phyloP scores from a whole-genome alignment of 202 grass and related monocot genomes.

The Elaeis oleifera region DNA sequence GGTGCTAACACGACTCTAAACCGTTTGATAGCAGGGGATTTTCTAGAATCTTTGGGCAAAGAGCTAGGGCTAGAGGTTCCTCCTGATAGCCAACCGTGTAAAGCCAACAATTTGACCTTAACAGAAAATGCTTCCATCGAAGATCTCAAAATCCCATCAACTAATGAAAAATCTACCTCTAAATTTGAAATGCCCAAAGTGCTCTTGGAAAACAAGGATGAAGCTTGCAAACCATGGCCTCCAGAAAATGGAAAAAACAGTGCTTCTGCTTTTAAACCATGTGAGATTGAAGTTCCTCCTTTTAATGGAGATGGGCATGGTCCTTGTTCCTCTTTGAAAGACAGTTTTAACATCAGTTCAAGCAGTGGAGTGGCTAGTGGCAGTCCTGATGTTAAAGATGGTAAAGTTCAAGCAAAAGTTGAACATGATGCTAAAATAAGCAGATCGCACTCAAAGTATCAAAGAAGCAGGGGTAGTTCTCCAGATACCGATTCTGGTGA shows the following conservation, averaged over 20 bases:
- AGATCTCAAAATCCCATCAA: slow-evolving; percentile 15
- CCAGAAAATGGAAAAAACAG: slow-evolving; percentile 14
- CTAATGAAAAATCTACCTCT: slow-evolving; percentile 13
- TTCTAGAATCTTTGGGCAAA: slow-evolving; percentile 90
- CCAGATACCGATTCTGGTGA: slow-evolving; percentile 44
- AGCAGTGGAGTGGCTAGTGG: too few species aligned
- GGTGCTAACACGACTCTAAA: slow-evolving; percentile 83
- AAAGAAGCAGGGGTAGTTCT: slow-evolving; percentile 16
- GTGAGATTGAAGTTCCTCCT: slow-evolving; percentile 5
- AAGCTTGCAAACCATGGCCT: slow-evolving; percentile 21
- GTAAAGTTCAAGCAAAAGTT: slow-evolving; percentile 13
- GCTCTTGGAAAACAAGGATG: not conserved
- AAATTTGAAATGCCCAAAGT: slow-evolving; percentile 9
- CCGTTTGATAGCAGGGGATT: slow-evolving; percentile 89
- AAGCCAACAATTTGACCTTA: slow-evolving; percentile 19
- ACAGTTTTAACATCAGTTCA: too few species aligned
- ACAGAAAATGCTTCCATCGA: slow-evolving; percentile 25
- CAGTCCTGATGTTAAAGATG: too few species aligned
- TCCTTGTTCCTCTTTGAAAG: not conserved
- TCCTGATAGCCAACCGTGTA: slow-evolving; percentile 37
- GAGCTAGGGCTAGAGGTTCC: slow-evolving; percentile 87
- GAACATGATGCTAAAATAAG: slow-evolving; percentile 26
- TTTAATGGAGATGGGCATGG: slow-evolving; percentile 8
- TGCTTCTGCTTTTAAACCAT: not conserved
- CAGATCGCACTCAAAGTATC: slow-evolving; percentile 13